phyloP scores from a whole-genome alignment of 169 alveolate genomes.

The Plasmodium falciparum region DNA sequence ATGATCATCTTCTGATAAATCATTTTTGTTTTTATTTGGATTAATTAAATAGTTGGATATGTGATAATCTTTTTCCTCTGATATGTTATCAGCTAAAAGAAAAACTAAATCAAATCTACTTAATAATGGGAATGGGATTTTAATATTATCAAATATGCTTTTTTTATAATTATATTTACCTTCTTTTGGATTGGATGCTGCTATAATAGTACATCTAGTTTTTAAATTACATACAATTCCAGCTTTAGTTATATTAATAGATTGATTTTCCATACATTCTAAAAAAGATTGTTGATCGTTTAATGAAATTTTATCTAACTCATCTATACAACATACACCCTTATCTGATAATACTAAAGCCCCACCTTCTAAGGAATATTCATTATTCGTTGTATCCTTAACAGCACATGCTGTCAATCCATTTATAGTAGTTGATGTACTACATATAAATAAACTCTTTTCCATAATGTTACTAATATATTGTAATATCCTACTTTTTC shows the following conservation, averaged over 20 bases:
- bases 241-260: constrained; percentile 88
- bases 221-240: constrained; percentile 86
- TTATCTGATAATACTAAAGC: constrained; percentile 94
- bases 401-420: constrained; percentile 92
- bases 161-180: constrained; percentile 79
- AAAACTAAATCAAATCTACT: constrained; percentile 88
- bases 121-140: constrained; percentile 85
- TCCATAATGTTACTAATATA: constrained; percentile 77
- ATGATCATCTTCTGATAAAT: background rate
- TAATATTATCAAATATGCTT: constrained; percentile 79
- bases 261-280: constrained; percentile 96
- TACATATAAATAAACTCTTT: constrained; percentile 81
- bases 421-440: constrained; percentile 90
- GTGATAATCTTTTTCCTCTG: constrained; percentile 50
- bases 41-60: constrained; percentile 51
- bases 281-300: constrained; percentile 90
- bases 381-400: constrained; percentile 88
- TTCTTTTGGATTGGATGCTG: constrained; percentile 83
- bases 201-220: constrained; percentile 81
- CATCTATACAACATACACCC: constrained; percentile 96
- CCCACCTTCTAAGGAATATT: constrained; percentile 94
- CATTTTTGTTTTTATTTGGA: constrained; percentile 13
- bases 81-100: constrained; percentile 58
- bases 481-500: constrained; percentile 80
- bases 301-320: constrained; percentile 86